Percentiles rank a stretch among this genome's conserved stretches.
Conservation (phyloP, 345 rosid genomes). For the Barbarea vulgaris region DNA sequence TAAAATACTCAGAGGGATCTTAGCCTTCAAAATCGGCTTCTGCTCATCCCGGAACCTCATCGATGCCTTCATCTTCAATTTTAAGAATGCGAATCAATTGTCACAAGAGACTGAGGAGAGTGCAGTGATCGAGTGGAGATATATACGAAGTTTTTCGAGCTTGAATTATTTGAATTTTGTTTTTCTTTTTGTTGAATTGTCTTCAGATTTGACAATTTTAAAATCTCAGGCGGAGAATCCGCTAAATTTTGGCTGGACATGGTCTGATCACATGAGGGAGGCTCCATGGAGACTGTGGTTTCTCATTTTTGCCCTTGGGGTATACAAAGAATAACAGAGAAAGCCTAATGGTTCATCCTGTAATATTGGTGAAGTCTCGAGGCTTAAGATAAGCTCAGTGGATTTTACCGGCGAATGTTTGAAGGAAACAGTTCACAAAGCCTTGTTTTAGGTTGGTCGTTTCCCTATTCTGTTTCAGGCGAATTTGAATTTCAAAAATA, state of each 20-base stretch:
- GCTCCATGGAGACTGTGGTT: not conserved
- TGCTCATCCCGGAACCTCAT: constrained; percentile 81
- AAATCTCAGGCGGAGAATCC: constrained; percentile 2
- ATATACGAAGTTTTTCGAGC: not conserved
- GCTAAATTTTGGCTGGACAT: not conserved
- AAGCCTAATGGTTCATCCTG: not conserved
- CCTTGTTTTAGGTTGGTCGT: not conserved
- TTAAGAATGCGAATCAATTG: not conserved
- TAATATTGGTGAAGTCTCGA: not conserved
- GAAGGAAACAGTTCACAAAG: not conserved
- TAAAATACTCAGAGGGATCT: constrained; percentile 67
- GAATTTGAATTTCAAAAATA: constrained; percentile 4
- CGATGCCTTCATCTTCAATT: constrained; percentile 65
- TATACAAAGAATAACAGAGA: not conserved
- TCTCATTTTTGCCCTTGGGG: constrained; percentile 1
- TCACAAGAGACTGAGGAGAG: not conserved
- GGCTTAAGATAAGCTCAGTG: not conserved
- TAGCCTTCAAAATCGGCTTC: constrained; percentile 72
- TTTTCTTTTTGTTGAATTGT: not conserved
- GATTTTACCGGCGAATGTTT: not conserved
- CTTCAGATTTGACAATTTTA: not conserved
- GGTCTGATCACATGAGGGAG: not conserved
- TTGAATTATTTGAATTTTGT: not conserved
- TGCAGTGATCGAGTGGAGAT: constrained; percentile 13
- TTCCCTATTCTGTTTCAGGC: not conserved